These are phyloP conservation scores for Aspergillus baeticus DNA, from an alignment of 495 filamentous ascomycete species.

Conservation along the genomic window DNA sequence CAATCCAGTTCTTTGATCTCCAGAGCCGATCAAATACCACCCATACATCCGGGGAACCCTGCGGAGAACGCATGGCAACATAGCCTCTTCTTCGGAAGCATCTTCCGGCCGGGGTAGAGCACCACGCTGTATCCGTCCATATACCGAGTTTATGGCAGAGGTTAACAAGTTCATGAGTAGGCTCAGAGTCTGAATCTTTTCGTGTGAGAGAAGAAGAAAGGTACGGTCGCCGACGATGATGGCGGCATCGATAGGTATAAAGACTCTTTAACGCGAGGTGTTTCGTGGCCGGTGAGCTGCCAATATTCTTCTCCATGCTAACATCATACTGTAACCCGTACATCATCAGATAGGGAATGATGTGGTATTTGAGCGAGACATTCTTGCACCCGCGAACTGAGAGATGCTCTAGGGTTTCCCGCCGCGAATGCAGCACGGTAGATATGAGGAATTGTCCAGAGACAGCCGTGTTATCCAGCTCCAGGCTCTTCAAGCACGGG, in stretches of 20 bases:
- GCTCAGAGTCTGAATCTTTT: conserved; percentile 60
- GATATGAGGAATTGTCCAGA: conserved; percentile 54
- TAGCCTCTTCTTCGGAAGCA: conserved; percentile 60
- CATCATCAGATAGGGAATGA: conserved; percentile 57
- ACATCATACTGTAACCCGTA: conserved; percentile 46
- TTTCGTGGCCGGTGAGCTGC: conserved; percentile 32
- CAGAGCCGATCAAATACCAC: conserved; percentile 64
- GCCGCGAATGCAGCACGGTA: conserved; percentile 51
- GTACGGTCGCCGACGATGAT: conserved; percentile 59
- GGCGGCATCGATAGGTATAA: conserved; percentile 60
- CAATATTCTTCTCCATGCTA: conserved; percentile 37
- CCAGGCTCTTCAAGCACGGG: conserved; percentile 53
- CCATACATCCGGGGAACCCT: conserved; percentile 56
- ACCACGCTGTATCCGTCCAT: conserved; percentile 66
- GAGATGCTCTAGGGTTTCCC: conserved; percentile 55
- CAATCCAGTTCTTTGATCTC: conserved; percentile 60
- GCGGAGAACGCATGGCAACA: conserved; percentile 50
- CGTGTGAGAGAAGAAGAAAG: conserved; percentile 53
- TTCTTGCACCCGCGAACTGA: conserved; percentile 65
- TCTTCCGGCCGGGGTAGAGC: conserved; percentile 57
- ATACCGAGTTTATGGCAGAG: conserved; percentile 60
- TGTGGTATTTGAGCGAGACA: conserved; percentile 64
- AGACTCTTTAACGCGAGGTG: conserved; percentile 57
- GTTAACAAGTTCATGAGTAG: conserved; percentile 62
- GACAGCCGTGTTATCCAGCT: conserved; percentile 62